Evolutionary conservation across 257 asterid genomes (phyloP), one percentile per base, ranked within the genome.

Genomic region (Salvia rosmarinus): DNA sequence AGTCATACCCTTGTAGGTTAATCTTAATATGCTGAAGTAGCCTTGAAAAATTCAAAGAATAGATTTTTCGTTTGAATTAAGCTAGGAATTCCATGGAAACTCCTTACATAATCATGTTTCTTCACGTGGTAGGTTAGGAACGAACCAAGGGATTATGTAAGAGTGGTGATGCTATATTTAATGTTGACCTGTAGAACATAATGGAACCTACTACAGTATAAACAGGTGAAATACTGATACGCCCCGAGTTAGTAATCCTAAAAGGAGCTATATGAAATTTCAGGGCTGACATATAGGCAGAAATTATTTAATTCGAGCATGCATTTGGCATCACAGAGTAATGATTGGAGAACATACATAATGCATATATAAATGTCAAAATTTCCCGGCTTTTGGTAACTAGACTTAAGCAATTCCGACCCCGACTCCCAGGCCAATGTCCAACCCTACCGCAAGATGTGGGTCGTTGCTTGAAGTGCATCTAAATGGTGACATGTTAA

Each of bases 51-150:
- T 61, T 75, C 30, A 47, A 9, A 47, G 23, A 49, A 4, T 30
- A 16, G 57, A 43, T 66, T 65, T 70, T 47, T 46, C 43, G 12
- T 60, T 67, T 32, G 52, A 54, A 20, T 13, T 32, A 58, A 58
- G 46, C 55, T 34, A 39, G 61, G n/a, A 23, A 51, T 50, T 68
- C 14, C 19, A 62, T 32, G 44, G 52, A 76, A 40, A 61, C 32
- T 32, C 25, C 44, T 16, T 14, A 28, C 1, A 35, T 0, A 32
- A 57, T 55, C 30, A 3, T 50, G 2, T 28, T 51, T 25, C 64
- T 12, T 50, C 43, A 59, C 49, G 44, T 39, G 8, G 20, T 21
- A 34, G 37, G 50, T 2, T 19, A 30, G 13, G 63, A 55, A 39
- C 5, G 28, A 21, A 35, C 63, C n/a, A 51, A 40, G 49, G 67